Base-by-base conservation (phyloP, 768 basidiomycete species). In the Clathrus columnatus region DNA sequence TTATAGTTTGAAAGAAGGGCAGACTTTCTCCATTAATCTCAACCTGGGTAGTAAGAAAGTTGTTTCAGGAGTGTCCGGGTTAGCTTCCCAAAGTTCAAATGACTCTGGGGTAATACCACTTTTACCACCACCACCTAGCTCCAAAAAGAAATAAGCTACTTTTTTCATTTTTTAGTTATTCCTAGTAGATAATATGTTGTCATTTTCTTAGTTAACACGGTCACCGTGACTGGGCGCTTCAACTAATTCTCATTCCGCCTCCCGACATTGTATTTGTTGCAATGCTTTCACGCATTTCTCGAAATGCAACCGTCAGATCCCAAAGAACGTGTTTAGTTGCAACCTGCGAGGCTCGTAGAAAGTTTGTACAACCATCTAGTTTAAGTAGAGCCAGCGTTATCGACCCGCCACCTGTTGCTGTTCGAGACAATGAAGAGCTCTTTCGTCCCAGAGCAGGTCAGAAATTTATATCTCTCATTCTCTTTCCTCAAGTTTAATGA, bases 1-100 rank as follows among this genome's bases (percentile, higher is more conserved):
- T 62, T 96, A 92, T 69, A 87, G 87, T 36, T 71, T 97, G 61
- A 96, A 95, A 68, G 91, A 92, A 61, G 93, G 93, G 7, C 90
- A 97, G 67, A 96, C 93, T 0, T 94, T 97, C 68, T 85, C 86
- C 4, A 95, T 97, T 60, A 73, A 57, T 65, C 54, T 81, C 29
- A 90, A 96, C 57, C 94, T 93, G 6, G 91, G 92, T n/a, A 81
- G 84, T 51, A 72, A 68, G 54, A 77, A 77, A 66, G 57, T 69
- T 17, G 59, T 68, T 5, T 54, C 53, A 42, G 63, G 65, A 59
- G 62, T 80, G 30, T 61, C 81, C 18, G 72, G 69, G 48, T 70
- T 72, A 32, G 58, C 65, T 8, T 66, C 24, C n/a, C 60, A 63
- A 30, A 60, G 61, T 7, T 50, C 60, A 7, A 50, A 58, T 11